A percentile compares a stretch with the other conserved stretches of the same genome.
phyloP scores from a whole-genome alignment of 352 stramenopile genomes.

The Globisporangium recalcitrans region DNA sequence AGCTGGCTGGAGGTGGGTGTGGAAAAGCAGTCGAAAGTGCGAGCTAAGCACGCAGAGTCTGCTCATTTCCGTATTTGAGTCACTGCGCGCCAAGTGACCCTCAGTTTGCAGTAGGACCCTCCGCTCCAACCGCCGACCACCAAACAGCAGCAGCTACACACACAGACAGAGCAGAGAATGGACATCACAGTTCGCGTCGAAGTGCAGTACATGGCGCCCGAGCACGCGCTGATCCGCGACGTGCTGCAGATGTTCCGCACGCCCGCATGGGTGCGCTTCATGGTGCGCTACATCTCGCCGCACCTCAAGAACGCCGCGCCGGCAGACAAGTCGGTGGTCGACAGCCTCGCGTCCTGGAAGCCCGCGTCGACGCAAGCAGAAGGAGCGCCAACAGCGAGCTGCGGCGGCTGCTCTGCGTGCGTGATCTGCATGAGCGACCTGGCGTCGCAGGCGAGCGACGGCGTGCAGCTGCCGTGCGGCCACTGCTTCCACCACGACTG shows the following conservation, averaged over 20 bases:
- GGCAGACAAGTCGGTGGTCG: slow-evolving; percentile 63
- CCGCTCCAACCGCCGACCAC: too few species aligned
- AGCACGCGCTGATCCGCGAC: slow-evolving; percentile 54
- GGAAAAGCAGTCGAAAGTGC: background rate
- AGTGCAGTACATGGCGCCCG: slow-evolving; percentile 72
- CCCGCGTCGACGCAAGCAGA: too few species aligned
- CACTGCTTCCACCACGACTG: slow-evolving; percentile 93
- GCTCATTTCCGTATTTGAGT: slow-evolving; percentile 13
- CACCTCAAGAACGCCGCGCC: slow-evolving; percentile 79
- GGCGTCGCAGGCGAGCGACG: slow-evolving; percentile 45
- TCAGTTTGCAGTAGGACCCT: too few species aligned
- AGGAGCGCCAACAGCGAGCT: too few species aligned
- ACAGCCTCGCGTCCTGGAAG: slow-evolving; percentile 34
- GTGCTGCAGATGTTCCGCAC: slow-evolving; percentile 82
- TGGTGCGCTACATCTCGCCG: slow-evolving; percentile 82
- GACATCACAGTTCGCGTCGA: slow-evolving; percentile 78
- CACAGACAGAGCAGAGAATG: slow-evolving; percentile 21
- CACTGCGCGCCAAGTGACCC: slow-evolving; percentile 3
- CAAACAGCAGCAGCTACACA: background rate
- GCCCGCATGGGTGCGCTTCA: slow-evolving; percentile 78
- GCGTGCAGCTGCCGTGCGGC: slow-evolving; percentile 85
- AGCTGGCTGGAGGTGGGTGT: background rate
- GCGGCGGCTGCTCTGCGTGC: too few species aligned
- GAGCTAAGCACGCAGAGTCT: too few species aligned
- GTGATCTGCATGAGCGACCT: slow-evolving; percentile 92